phyloP scores from a whole-genome alignment of 495 filamentous ascomycete genomes.

The Penicillium verhagenii region DNA sequence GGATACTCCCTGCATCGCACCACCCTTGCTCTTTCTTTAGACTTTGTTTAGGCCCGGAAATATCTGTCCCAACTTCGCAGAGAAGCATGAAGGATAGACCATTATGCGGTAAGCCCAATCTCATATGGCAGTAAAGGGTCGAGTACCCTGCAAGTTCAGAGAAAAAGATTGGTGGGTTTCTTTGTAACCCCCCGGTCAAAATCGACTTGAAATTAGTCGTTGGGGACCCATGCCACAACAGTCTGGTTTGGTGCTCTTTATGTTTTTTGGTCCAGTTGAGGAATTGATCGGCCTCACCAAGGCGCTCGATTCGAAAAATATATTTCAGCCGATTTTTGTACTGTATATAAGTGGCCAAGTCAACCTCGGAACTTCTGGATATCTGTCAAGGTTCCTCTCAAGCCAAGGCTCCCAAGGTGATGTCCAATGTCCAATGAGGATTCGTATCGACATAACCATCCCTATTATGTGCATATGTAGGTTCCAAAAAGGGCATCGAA shows the following conservation, averaged over 20 bases:
- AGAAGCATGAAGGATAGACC: conserved; percentile 8
- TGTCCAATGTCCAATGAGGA: no score
- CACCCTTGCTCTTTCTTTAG: neutral
- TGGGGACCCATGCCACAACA: conserved; percentile 73
- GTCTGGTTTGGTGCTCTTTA: conserved; percentile 44
- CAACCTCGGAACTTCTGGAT: no score
- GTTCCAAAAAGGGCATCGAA: no score
- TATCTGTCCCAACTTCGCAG: conserved; percentile 14
- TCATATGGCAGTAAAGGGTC: neutral
- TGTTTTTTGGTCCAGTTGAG: conserved; percentile 30
- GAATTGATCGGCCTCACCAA: conserved; percentile 63
- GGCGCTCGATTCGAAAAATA: conserved; percentile 61
- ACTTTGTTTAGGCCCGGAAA: no score
- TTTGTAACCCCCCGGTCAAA: conserved; percentile 41
- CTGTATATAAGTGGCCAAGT: neutral
- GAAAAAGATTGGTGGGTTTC: conserved; percentile 11
- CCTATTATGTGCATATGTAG: no score
- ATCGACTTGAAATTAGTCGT: conserved; percentile 71
- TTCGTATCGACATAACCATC: no score
- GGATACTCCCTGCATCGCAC: conserved; percentile 9
- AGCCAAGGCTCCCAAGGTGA: no score
- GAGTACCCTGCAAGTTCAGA: conserved; percentile 19
- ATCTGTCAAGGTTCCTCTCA: no score
- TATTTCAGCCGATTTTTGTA: neutral
- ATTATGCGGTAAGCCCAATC: neutral